phyloP scores from a whole-genome alignment of 768 basidiomycete species.

The Pisolithus microcarpus region DNA sequence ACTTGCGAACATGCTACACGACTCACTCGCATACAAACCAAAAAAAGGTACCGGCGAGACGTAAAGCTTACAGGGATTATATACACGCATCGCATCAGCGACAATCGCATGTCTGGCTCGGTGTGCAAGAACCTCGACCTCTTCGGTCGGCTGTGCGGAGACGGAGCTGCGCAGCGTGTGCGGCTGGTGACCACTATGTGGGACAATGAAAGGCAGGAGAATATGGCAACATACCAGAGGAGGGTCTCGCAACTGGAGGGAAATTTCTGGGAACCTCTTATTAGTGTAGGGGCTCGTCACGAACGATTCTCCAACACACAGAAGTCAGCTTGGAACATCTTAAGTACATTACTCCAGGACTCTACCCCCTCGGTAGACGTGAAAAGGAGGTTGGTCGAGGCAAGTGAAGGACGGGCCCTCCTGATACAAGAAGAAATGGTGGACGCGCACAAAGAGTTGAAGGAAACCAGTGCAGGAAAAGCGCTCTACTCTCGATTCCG shows the following conservation, averaged over 20 bases:
- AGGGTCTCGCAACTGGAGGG: constrained; percentile 20
- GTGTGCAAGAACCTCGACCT: constrained; percentile 24
- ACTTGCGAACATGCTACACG: background rate
- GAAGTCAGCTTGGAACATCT: background rate
- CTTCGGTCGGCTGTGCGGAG: constrained; percentile 31
- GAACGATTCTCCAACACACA: background rate
- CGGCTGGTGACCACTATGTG: constrained; percentile 22
- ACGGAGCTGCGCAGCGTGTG: constrained; percentile 21
- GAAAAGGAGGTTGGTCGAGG: too few species aligned
- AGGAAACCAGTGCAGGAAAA: background rate
- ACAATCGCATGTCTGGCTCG: constrained; percentile 29
- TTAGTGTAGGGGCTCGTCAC: background rate
- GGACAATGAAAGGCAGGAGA: constrained; percentile 6
- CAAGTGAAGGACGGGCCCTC: too few species aligned
- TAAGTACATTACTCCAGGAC: background rate
- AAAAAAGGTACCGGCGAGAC: constrained; percentile 1
- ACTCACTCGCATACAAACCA: background rate
- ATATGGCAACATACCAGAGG: background rate
- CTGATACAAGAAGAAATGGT: background rate
- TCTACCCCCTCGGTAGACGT: too few species aligned
- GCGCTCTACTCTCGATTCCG: background rate
- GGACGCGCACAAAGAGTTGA: background rate
- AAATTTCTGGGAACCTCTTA: constrained; percentile 17
- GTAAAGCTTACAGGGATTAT: constrained; percentile 25
- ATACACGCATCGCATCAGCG: constrained; percentile 30